phyloP scores from a whole-genome alignment of 1,284 basidiomycete species.

The Fomitopsis palustris region DNA sequence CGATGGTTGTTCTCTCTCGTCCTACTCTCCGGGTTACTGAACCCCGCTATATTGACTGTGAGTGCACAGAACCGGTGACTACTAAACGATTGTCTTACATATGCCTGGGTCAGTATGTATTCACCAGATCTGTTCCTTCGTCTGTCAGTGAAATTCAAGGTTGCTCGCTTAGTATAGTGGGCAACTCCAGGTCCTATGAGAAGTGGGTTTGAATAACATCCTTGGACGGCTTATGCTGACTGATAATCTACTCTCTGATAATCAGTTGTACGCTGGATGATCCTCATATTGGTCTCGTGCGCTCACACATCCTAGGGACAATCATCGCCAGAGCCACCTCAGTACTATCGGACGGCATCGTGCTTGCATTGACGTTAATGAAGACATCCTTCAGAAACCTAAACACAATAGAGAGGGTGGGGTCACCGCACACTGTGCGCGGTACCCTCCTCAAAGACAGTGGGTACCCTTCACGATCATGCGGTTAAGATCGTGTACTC shows the following conservation, averaged over 20 bases:
- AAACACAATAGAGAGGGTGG: not conserved
- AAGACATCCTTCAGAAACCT: not conserved
- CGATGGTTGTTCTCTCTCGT: not conserved
- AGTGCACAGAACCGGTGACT: too few species aligned
- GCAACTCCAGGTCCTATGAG: not conserved
- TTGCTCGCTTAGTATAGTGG: not conserved
- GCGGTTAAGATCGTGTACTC: too few species aligned
- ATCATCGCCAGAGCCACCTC: not conserved
- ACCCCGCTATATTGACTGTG: not conserved
- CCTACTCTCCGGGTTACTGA: not conserved
- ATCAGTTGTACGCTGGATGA: too few species aligned
- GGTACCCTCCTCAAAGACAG: not conserved
- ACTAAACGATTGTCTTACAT: too few species aligned
- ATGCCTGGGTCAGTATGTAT: too few species aligned
- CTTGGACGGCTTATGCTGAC: too few species aligned
- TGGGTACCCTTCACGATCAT: not conserved
- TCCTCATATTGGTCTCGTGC: too few species aligned
- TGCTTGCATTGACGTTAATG: not conserved
- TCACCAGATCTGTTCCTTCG: too few species aligned
- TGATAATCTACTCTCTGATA: too few species aligned
- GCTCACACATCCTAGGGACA: not conserved
- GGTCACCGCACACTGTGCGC: not conserved
- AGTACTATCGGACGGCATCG: not conserved
- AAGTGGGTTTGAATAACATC: too few species aligned
- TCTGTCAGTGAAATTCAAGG: too few species aligned